Evolutionary conservation across 768 basidiomycete genomes (phyloP), one percentile per base, ranked within the genome.

Genomic region (Lentinula aciculospora): DNA sequence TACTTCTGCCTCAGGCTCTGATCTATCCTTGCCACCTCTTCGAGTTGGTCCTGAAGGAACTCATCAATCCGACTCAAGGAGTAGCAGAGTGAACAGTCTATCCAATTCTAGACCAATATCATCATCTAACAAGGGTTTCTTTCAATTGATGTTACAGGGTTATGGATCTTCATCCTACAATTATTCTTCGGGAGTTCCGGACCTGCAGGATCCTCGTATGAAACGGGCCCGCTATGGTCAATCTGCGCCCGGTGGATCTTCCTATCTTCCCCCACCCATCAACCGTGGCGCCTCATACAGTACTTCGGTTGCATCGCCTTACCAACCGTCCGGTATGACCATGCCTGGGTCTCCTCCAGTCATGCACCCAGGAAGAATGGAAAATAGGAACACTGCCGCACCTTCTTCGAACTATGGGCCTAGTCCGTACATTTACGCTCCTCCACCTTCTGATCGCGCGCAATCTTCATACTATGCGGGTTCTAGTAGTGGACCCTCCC

Each of bases 11-110:
- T 34, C 31, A 13, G 27, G 53, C 21, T 53, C 58, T 21, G 39
- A 55, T 34, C 32, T 57, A 15, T 40, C 61, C 17, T 44, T 60
- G 8, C 54, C 59, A 4, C 59, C 59, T 29, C 25, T 60, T 32
- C 40, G 59, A 37, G 31, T 13, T 34, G 17, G 12, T 19, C 45
- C 23, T n/a, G 15, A 45, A 32, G 9, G 27, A 47, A n/a, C n/a
- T 32, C 45, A 36, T 13, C 54, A 45, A 2, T 31, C 54, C n/a
- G 42, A 19, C 27, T 8, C 23, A 13, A 53, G 25, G 13, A 47
- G 28, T 47, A 39, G 15, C 51, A 32, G 51, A 53, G 51, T 53
- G 25, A 53, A 23, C 17, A 9, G 4, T 34, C 25, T 39, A 17
- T 27, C 15, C 3, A 19, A 12, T 3, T 39, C 21, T 12, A 5